Evolutionary conservation across 192 early-diverging fungal species (phyloP), one percentile per base, ranked within the genome.

Genomic region (Rhizophlyctis rosea): DNA sequence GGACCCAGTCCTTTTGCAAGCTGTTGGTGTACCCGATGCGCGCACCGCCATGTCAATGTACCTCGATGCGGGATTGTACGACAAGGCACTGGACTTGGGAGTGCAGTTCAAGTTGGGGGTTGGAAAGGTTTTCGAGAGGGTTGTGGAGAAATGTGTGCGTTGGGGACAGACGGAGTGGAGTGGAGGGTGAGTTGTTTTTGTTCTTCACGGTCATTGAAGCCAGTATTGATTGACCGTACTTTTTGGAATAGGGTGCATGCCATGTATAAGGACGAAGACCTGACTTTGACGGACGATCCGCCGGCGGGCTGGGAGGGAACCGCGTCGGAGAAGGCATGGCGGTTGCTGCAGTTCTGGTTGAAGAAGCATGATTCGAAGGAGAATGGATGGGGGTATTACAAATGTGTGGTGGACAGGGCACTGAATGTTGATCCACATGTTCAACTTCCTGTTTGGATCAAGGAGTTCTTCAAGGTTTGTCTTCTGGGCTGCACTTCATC

Each of bases 1-100:
- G 71, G 25, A 54, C 53, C n/a, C 16, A 51, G 27, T 3, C 39
- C 0, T 49, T 35, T 31, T 32, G 39, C 9, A 58, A 54, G 24
- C 30, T 23, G 23, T 55, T 11, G 61, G 60, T 4, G 27, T 65
- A 18, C 66, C 59, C 2, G 47, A 61, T 30, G 62, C 67, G 4
- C 47, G 59, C 3, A 48, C 55, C 28, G 69, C 67, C 13, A 53
- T 76, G 9, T 16, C 51, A 24, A 29, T 76, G 35, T 61, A 65
- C 25, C 21, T 56, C 1, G 34, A 61, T 14, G 65, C 63, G 29
- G 51, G 47, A 25, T 29, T 52, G 39, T 72, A 62, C 61, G 70
- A 76, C 39, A 34, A 57, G 11, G 74, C 74, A n/a, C 34, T 76
- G 1, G 48, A 23, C 23, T 55, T 76, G 7, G 74, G 70, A 30